These are phyloP conservation scores for Lichtheimia corymbifera DNA, from an alignment of 371 early-diverging fungal genomes.

Conservation along the genomic window DNA sequence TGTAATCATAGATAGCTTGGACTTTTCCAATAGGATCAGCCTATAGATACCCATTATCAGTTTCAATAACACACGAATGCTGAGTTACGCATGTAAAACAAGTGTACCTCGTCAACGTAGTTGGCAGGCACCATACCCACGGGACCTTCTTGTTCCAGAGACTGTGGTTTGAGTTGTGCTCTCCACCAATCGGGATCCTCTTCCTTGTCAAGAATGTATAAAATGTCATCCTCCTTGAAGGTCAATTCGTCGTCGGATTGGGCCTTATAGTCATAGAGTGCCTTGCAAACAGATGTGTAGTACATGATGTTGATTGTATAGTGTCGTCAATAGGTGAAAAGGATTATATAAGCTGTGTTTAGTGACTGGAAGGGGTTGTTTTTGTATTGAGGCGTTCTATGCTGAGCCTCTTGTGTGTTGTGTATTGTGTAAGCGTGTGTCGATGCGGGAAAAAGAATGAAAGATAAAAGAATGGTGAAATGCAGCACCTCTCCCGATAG, in stretches of 20 bases:
- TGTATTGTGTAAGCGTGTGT: no score
- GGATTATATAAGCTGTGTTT: neutral
- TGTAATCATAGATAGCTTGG: conserved; percentile 78
- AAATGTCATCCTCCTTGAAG: conserved; percentile 72
- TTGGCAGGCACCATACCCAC: conserved; percentile 80
- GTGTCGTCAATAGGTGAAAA: no score
- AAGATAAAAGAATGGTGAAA: no score
- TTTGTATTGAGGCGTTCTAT: no score
- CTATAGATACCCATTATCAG: conserved; percentile 18
- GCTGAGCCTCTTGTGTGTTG: neutral
- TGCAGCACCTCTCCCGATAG: no score
- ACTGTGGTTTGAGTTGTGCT: conserved; percentile 62
- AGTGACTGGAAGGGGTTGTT: neutral
- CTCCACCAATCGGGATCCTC: conserved; percentile 77
- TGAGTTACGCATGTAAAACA: neutral
- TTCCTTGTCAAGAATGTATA: conserved; percentile 72
- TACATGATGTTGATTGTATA: conserved; percentile 29
- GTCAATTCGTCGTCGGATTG: conserved; percentile 83
- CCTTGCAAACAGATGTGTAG: conserved; percentile 42
- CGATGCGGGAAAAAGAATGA: no score
- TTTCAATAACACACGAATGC: neutral
- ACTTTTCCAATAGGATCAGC: conserved; percentile 52
- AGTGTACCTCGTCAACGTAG: conserved; percentile 71
- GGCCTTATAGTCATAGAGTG: conserved; percentile 81
- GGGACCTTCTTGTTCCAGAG: conserved; percentile 46